Base-by-base conservation (phyloP, 75 land plant genomes). In the Larix kaempferi region DNA sequence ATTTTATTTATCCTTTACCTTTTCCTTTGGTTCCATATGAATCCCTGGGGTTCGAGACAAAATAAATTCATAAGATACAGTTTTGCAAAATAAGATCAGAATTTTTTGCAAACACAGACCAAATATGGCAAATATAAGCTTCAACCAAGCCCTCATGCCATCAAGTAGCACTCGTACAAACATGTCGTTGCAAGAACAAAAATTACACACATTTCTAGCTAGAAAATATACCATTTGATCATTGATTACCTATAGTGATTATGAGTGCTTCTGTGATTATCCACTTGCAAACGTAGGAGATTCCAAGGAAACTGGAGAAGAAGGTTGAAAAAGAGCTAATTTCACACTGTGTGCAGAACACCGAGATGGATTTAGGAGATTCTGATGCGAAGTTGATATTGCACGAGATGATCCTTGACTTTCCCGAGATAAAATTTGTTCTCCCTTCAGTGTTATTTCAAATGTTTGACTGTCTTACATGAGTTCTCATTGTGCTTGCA, bases 381-480 rank as follows among this genome's bases (percentile, higher is more conserved):
- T 17, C 11, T 35, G 72, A 67, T 39, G 72, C 49, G 52, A 67
- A 67, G 49, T 41, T 39, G 52, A 8, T 39, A 67, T 22, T 39
- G 23, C 72, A 67, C 72, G 22, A 39, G 72, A 21, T 39, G 72
- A 67, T 41, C 49, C 49, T 22, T 67, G 72, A 67, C 72, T 67
- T 67, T 67, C 72, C 7, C 39, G 72, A 67, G 72, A n/a, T 39
- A 67, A 67, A 67, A 8, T 67, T 39, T 21, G 72, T 67, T 67
- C 72, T 67, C 52, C 49, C 39, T 44, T 67, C 72, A 37, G 22
- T 37, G 37, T 67, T 67, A 22, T 44, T 67, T 67, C 49, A 35
- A 2, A 44, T 11, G 39, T 67, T 39, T 21, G 72, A 67, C 33
- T 10, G n/a, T 67, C 72, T 67, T 5, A n/a, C 72, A 39, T 67